A percentile compares a stretch with the other conserved stretches of the same genome.
Evolutionary conservation across 768 basidiomycete genomes (phyloP).

Genomic region (Gautieria morchelliformis): DNA sequence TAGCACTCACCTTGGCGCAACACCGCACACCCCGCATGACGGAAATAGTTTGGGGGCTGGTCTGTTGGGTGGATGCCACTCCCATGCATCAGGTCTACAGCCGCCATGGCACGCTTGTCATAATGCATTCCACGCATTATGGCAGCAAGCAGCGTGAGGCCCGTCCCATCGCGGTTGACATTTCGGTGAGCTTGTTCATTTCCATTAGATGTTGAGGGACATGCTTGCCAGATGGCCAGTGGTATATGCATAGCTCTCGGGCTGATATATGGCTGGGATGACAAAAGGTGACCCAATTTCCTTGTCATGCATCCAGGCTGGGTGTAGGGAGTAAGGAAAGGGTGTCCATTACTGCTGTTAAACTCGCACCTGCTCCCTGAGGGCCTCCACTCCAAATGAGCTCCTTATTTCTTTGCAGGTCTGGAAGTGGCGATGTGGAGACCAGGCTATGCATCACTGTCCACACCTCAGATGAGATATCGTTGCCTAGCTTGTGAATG

Average conservation of each 20-base stretch:
- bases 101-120: neutral
- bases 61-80: neutral
- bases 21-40: neutral
- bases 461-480: neutral
- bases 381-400: conserved; percentile 14
- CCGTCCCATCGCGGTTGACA: neutral
- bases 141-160: neutral
- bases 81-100: neutral
- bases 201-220: neutral
- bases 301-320: neutral
- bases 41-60: neutral
- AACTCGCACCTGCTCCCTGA: conserved; percentile 10
- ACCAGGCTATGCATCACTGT: conserved; percentile 6
- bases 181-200: neutral
- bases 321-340: neutral
- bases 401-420: conserved; percentile 11
- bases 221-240: neutral
- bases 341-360: neutral
- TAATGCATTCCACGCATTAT: neutral
- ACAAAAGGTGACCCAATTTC: neutral
- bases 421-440: neutral
- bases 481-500: neutral
- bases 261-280: neutral
- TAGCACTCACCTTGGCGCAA: neutral
- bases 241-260: neutral